Evolutionary conservation across 2,329 filamentous ascomycete species (phyloP).

Genomic region (Beauveria rudraprayagi): DNA sequence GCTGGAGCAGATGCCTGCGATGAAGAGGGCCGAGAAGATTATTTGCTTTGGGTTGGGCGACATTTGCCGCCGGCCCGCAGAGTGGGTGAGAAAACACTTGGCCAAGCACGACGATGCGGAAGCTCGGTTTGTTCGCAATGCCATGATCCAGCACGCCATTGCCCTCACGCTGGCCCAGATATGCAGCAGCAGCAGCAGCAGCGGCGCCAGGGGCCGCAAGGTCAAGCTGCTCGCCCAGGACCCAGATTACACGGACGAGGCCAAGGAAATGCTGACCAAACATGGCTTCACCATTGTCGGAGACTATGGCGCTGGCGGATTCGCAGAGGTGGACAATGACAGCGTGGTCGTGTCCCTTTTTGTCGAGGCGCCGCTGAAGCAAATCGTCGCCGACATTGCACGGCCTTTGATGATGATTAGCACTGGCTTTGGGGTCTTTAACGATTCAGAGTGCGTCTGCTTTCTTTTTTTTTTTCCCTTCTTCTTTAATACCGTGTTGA

Average conservation of each 20-base stretch:
- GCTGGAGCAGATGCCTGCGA: background rate
- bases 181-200: background rate
- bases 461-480: background rate
- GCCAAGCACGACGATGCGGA: background rate
- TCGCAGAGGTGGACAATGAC: constrained; percentile 14
- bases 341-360: constrained; percentile 12
- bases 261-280: background rate
- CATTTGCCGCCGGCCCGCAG: background rate
- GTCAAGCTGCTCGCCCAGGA: constrained; percentile 9
- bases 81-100: background rate
- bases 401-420: constrained; percentile 11
- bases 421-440: background rate
- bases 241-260: constrained; percentile 7
- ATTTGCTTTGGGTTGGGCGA: constrained; percentile 9
- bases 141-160: background rate
- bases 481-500: background rate
- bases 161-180: background rate
- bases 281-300: constrained; percentile 12
- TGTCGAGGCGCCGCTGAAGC: constrained; percentile 14
- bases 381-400: constrained; percentile 17
- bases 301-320: constrained; percentile 10
- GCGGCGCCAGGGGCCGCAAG: background rate
- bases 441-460: background rate
- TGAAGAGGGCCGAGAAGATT: background rate
- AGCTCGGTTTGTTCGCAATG: background rate